phyloP scores from a whole-genome alignment of 768 basidiomycete species.

The Sarcodon aspratus region DNA sequence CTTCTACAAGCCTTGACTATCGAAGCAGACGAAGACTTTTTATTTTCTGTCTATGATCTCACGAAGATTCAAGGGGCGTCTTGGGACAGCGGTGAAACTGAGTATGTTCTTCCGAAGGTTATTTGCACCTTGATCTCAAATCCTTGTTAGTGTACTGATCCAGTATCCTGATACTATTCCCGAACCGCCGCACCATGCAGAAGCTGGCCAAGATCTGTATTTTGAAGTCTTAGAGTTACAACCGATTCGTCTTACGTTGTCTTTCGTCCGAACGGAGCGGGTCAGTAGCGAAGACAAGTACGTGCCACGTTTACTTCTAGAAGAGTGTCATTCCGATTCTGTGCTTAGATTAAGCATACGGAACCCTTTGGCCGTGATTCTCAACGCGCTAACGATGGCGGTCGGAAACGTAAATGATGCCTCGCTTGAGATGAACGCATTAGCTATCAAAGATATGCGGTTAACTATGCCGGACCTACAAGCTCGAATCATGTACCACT shows the following conservation, averaged over 20 bases:
- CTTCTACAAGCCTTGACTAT: slow-evolving; percentile 90
- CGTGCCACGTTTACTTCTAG: slow-evolving; percentile 11
- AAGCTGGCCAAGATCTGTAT: slow-evolving; percentile 69
- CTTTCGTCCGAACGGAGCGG: slow-evolving; percentile 95
- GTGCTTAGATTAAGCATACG: slow-evolving; percentile 54
- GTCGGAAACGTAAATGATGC: slow-evolving; percentile 96
- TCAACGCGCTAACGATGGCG: slow-evolving; percentile 95
- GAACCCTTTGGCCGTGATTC: slow-evolving; percentile 85
- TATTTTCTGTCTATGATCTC: slow-evolving; percentile 87
- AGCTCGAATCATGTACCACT: slow-evolving; percentile 80
- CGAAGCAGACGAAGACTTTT: slow-evolving; percentile 93
- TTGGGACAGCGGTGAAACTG: slow-evolving; percentile 69
- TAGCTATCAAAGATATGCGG: slow-evolving; percentile 91
- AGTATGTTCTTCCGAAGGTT: slow-evolving; percentile 37
- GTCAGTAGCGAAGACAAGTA: slow-evolving; percentile 92
- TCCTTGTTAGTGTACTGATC: slow-evolving; percentile 50
- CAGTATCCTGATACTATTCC: slow-evolving; percentile 54
- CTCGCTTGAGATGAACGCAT: slow-evolving; percentile 85
- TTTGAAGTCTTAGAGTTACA: slow-evolving; percentile 95
- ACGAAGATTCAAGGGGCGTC: slow-evolving; percentile 84
- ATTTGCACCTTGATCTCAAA: not conserved
- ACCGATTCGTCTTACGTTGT: slow-evolving; percentile 83
- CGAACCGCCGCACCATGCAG: slow-evolving; percentile 53
- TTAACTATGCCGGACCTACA: slow-evolving; percentile 77
- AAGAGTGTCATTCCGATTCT: not conserved